These are phyloP conservation scores for Talaromyces liani DNA, from an alignment of 495 filamentous ascomycete species.

Conservation along the genomic window DNA sequence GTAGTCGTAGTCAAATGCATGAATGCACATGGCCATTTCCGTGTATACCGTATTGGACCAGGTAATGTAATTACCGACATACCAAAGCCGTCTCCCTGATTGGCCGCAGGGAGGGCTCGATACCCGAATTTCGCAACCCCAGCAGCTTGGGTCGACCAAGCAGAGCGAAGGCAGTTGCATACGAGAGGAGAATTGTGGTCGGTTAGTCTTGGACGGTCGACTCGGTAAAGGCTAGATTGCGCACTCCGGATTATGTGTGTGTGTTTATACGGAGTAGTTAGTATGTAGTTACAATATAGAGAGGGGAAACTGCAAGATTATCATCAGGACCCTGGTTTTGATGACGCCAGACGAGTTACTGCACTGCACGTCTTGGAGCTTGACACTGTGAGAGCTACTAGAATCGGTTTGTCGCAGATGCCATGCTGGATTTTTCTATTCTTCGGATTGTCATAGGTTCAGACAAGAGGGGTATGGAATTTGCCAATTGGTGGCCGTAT, in stretches of 20 bases:
- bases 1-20: not conserved
- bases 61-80: not conserved
- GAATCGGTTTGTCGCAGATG: not conserved
- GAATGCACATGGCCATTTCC: not conserved
- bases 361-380: not conserved
- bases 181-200: not conserved
- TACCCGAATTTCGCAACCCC: not conserved
- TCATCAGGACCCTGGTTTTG: not conserved
- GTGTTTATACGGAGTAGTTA: not conserved
- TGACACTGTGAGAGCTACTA: not conserved
- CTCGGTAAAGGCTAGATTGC: not conserved
- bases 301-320: not conserved
- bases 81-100: not conserved
- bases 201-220: not conserved
- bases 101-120: not conserved
- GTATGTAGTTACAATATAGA: not conserved
- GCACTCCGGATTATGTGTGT: not conserved
- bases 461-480: not conserved
- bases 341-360: not conserved
- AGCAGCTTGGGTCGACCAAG: not conserved
- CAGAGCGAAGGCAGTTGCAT: not conserved
- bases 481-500: not conserved
- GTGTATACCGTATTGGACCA: not conserved
- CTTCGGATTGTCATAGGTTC: not conserved
- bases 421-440: not conserved